phyloP scores from a whole-genome alignment of 805 yeast genomes.

The Spathaspora hagerdaliae region DNA sequence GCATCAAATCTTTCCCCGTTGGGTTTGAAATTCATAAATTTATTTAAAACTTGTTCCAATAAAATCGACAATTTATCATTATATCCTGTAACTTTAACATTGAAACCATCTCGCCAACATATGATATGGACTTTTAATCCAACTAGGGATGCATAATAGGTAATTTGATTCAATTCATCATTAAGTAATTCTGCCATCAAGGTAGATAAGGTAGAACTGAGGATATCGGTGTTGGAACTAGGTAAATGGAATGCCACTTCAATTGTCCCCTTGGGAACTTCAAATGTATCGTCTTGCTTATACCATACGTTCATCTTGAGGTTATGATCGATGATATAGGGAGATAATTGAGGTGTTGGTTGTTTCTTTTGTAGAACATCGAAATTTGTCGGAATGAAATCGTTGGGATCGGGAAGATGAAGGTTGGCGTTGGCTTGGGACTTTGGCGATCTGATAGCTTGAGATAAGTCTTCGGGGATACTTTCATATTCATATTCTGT shows the following conservation, averaged over 20 bases:
- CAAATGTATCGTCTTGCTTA: conserved; percentile 84
- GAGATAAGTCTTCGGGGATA: conserved; percentile 37
- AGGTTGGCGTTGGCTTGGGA: conserved; percentile 27
- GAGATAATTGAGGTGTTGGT: conserved; percentile 45
- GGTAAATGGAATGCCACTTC: conserved; percentile 65
- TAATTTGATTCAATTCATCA: conserved; percentile 69
- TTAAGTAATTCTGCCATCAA: conserved; percentile 67
- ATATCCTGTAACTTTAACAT: conserved; percentile 69
- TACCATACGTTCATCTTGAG: conserved; percentile 68
- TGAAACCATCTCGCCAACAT: conserved; percentile 66
- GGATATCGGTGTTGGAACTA: conserved; percentile 53
- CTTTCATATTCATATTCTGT: conserved; percentile 62
- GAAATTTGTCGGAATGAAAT: conserved; percentile 79
- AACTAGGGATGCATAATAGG: conserved; percentile 82
- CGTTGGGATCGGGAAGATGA: conserved; percentile 69
- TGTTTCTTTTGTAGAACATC: conserved; percentile 43
- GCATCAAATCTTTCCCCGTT: conserved; percentile 59
- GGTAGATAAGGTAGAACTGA: conserved; percentile 53
- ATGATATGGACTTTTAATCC: conserved; percentile 60
- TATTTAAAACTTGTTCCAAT: conserved; percentile 54
- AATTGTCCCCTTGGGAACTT: conserved; percentile 82
- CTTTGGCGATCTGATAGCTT: conserved; percentile 20
- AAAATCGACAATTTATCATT: conserved; percentile 73
- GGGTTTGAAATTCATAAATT: conserved; percentile 48
- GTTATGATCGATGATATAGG: conserved; percentile 54